phyloP scores from a whole-genome alignment of 2,329 filamentous ascomycete genomes.

The Aspergillus latus region DNA sequence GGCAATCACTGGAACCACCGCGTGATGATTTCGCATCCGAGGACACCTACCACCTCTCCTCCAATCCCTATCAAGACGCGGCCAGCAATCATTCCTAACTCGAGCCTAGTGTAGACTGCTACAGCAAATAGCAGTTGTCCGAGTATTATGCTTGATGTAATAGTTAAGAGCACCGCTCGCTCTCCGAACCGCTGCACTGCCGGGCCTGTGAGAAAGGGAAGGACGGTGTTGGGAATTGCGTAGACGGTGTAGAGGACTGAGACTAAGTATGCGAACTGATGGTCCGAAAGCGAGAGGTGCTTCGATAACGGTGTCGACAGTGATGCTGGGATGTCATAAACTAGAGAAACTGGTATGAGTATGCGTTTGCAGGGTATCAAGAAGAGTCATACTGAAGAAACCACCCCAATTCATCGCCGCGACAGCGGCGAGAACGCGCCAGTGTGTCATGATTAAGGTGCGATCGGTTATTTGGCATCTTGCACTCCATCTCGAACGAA shows the following conservation, averaged over 20 bases:
- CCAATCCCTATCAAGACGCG: conserved; percentile 10
- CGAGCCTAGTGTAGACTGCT: not conserved
- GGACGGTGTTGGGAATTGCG: conserved; percentile 4
- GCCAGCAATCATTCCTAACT: conserved; percentile 4
- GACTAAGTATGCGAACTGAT: conserved; percentile 4
- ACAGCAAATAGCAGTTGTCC: conserved; percentile 9
- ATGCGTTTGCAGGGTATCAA: not conserved
- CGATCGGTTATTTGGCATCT: not conserved
- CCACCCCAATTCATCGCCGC: not conserved
- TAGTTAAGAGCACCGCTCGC: not conserved
- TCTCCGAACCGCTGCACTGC: conserved; percentile 10
- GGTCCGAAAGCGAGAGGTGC: conserved; percentile 4
- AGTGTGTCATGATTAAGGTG: conserved; percentile 1
- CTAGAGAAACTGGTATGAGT: not conserved
- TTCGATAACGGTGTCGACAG: conserved; percentile 2
- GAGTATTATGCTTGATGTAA: not conserved
- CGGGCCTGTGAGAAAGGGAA: conserved; percentile 5
- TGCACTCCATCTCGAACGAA: not conserved
- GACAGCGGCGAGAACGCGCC: conserved; percentile 6
- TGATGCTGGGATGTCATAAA: conserved; percentile 7
- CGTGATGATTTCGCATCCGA: conserved; percentile 11
- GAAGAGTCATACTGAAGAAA: conserved; percentile 1
- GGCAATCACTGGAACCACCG: conserved; percentile 11
- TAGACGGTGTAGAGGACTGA: conserved; percentile 9
- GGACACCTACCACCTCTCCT: conserved; percentile 6